Percentiles rank a stretch among this genome's conserved stretches.
phyloP scores from a whole-genome alignment of 2,329 filamentous ascomycete genomes.

The Fusarium acutatum region DNA sequence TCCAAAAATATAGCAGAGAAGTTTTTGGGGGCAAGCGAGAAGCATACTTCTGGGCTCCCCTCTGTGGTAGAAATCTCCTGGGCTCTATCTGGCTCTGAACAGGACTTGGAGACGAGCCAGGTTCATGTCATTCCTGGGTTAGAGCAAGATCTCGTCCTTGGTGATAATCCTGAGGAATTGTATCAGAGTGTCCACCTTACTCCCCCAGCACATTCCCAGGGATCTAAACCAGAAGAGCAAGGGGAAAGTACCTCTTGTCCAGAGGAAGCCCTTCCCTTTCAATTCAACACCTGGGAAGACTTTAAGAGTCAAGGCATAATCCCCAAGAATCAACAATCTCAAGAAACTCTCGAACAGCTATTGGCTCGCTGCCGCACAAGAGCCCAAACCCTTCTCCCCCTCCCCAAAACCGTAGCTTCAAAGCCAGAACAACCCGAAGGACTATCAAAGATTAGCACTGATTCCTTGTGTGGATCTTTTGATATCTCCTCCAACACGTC shows the following conservation, averaged over 20 bases:
- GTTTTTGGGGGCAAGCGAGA: background rate
- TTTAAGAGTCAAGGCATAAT: background rate
- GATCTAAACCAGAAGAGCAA: background rate
- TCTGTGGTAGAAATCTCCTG: slow-evolving; percentile 6
- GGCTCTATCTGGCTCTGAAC: background rate
- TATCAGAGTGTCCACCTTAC: background rate
- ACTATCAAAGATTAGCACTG: background rate
- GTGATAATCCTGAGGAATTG: background rate
- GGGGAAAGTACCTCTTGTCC: background rate
- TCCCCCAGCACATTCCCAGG: background rate
- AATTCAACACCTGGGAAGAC: background rate
- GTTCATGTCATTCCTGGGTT: slow-evolving; percentile 7
- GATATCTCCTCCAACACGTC: background rate
- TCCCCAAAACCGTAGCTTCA: background rate
- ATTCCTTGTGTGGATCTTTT: background rate
- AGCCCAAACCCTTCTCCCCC: background rate
- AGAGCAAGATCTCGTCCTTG: slow-evolving; percentile 14
- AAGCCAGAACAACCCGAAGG: background rate
- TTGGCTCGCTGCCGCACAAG: background rate
- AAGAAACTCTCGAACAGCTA: background rate
- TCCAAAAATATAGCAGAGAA: slow-evolving; percentile 3
- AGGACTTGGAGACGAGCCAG: slow-evolving; percentile 5
- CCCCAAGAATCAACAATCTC: background rate
- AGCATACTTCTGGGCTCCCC: background rate
- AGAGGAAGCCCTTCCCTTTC: background rate